Evolutionary conservation across 805 yeast genomes (phyloP).

Genomic region (Zygosaccharomyces bailii): DNA sequence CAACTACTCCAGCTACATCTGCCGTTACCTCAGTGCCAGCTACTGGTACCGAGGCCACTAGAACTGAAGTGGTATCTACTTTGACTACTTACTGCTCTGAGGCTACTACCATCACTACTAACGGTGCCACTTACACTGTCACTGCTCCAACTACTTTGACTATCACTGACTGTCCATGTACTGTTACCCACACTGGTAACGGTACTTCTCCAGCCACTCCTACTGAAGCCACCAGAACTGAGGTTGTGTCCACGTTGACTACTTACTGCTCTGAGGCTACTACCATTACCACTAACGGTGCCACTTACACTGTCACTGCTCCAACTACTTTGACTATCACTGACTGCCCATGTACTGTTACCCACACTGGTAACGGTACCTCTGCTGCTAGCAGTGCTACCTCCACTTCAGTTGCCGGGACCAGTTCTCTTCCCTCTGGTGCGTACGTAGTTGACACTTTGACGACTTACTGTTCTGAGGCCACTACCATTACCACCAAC

Average conservation of each 20-base stretch:
- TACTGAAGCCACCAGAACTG: constrained; percentile 14
- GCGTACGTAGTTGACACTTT: constrained; percentile 55
- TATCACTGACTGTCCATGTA: constrained; percentile 66
- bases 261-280: constrained; percentile 85
- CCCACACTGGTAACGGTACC: not conserved
- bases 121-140: constrained; percentile 29
- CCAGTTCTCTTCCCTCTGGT: not conserved
- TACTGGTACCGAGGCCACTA: constrained; percentile 4
- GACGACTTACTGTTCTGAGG: constrained; percentile 80
- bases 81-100: constrained; percentile 82
- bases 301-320: constrained; percentile 69
- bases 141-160: constrained; percentile 1
- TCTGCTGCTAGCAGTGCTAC: not conserved
- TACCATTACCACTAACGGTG: constrained; percentile 57
- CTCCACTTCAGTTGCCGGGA: not conserved
- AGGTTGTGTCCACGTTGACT: constrained; percentile 65
- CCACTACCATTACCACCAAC: constrained; percentile 66
- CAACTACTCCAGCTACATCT: constrained; percentile 6
- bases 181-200: not conserved
- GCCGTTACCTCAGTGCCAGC: too few relatives aligned
- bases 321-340: constrained; percentile 84
- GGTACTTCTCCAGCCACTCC: not conserved
- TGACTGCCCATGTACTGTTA: constrained; percentile 74
- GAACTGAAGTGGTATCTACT: constrained; percentile 54
- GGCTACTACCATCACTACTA: constrained; percentile 62